phyloP scores from a whole-genome alignment of 2,329 filamentous ascomycete genomes.

The Peltaster fructicola region DNA sequence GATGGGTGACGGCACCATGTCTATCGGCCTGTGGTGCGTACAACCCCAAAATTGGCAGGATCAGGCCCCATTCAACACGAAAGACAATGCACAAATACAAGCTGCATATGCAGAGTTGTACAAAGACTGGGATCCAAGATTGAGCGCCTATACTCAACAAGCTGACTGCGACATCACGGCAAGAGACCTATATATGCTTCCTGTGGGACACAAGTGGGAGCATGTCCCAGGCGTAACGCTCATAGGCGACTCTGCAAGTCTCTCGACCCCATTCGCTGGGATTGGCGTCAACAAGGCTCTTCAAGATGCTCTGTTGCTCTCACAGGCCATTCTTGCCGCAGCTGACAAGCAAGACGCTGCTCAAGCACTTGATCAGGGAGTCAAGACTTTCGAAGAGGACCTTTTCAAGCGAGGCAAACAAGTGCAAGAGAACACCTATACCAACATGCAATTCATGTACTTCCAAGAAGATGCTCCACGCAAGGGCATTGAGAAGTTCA shows the following conservation, averaged over 20 bases:
- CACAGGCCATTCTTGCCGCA: slow-evolving; percentile 17
- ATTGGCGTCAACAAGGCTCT: slow-evolving; percentile 24
- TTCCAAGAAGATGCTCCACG: slow-evolving; percentile 30
- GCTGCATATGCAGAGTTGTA: slow-evolving; percentile 11
- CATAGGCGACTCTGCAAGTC: slow-evolving; percentile 25
- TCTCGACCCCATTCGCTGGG: slow-evolving; percentile 17
- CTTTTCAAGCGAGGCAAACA: slow-evolving; percentile 21
- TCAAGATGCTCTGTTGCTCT: slow-evolving; percentile 19
- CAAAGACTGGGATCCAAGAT: slow-evolving; percentile 16
- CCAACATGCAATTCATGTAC: slow-evolving; percentile 30
- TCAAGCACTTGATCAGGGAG: slow-evolving; percentile 12
- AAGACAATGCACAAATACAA: slow-evolving; percentile 10
- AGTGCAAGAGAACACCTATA: slow-evolving; percentile 23
- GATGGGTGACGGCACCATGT: slow-evolving; percentile 19
- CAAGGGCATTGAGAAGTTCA: slow-evolving; percentile 24
- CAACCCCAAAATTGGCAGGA: slow-evolving; percentile 13
- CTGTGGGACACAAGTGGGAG: slow-evolving; percentile 21
- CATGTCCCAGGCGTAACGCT: slow-evolving; percentile 22
- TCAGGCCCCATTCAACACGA: slow-evolving; percentile 9
- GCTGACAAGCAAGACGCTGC: slow-evolving; percentile 4
- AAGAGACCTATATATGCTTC: slow-evolving; percentile 22
- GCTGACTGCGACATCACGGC: slow-evolving; percentile 11
- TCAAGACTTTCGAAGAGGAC: slow-evolving; percentile 19
- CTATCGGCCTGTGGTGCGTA: slow-evolving; percentile 11
- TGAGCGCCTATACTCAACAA: slow-evolving; percentile 13